These are phyloP conservation scores for Fusarium coicis DNA, from an alignment of 2,329 filamentous ascomycete species.

Conservation along the genomic window DNA sequence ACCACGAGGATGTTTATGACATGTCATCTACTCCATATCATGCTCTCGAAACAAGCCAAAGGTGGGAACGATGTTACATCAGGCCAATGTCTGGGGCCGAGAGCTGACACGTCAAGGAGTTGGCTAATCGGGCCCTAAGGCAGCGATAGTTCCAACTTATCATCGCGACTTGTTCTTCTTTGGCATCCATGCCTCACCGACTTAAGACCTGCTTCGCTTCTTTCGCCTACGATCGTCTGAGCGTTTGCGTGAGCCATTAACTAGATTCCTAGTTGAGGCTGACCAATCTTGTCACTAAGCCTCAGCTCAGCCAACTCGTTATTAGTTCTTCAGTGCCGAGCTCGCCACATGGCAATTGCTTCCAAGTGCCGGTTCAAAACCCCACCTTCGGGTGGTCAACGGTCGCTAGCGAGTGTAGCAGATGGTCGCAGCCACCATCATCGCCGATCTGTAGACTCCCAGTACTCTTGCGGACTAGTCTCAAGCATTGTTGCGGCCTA, in stretches of 20 bases:
- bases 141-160: neutral
- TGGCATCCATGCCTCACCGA: neutral
- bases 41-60: neutral
- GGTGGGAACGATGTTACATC: neutral
- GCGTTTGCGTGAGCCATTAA: neutral
- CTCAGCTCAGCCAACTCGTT: neutral
- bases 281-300: neutral
- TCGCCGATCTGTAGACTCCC: constrained; percentile 5
- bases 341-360: constrained; percentile 21
- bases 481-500: constrained; percentile 57
- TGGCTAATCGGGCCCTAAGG: neutral
- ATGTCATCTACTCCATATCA: constrained; percentile 1
- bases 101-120: neutral
- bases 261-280: neutral
- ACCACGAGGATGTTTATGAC: neutral
- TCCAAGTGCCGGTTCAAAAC: constrained; percentile 13
- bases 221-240: neutral
- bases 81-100: neutral
- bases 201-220: neutral
- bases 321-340: constrained; percentile 18
- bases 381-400: constrained; percentile 17
- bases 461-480: constrained; percentile 31
- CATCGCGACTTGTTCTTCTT: neutral
- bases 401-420: constrained; percentile 12
- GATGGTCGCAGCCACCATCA: constrained; percentile 1